Base-by-base conservation (phyloP, 2,329 filamentous ascomycete species). In the Neonectria neomacrospora region DNA sequence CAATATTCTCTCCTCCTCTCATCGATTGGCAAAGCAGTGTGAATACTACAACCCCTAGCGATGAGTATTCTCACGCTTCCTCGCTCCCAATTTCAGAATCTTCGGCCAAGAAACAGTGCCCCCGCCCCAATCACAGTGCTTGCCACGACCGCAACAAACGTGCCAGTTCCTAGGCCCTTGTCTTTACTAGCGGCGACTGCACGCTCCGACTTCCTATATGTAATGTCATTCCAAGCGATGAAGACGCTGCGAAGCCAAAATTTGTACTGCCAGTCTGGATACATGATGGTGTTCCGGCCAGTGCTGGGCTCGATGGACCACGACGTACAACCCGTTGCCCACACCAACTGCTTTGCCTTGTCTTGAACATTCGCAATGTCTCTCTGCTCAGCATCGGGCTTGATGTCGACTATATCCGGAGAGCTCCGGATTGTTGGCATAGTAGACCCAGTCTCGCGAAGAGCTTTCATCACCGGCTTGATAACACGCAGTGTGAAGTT, bases 241-340 rank as follows among this genome's bases (percentile, higher is more conserved):
- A 84, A 84, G 1, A 85, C 67, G 56, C 81, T 85, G 14, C 83
- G 70, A 18, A 79, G 56, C 82, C 83, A 86, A 62, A 80, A 85
- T 54, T 76, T 73, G 58, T 79, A 84, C 69, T 85, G 82, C 77
- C 80, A 85, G 51, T 84, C 81, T 0, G 83, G 83, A 65, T 84
- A 86, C 77, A 86, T 83, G 68, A 82, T 81, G 0, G 81, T 83
- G 61, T 86, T 86, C 50, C 80, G 75, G 0, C 79, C 79, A 0
- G 82, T 83, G 48, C 77, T 77, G 0, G 76, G 72, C 61, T 86
- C 81, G 2, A 86, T 76, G 3, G 80, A 83, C 84, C 84, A 86
- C n/a, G 79, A 82, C 1, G 79, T 81, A 64, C 84, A 86, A 0
- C 84, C 83, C 1, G 78, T 79, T 0, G 77, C 72, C 81, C 82